These are phyloP conservation scores for Rugonectria rugulosa DNA, from an alignment of 2,329 filamentous ascomycete genomes.

Conservation along the genomic window DNA sequence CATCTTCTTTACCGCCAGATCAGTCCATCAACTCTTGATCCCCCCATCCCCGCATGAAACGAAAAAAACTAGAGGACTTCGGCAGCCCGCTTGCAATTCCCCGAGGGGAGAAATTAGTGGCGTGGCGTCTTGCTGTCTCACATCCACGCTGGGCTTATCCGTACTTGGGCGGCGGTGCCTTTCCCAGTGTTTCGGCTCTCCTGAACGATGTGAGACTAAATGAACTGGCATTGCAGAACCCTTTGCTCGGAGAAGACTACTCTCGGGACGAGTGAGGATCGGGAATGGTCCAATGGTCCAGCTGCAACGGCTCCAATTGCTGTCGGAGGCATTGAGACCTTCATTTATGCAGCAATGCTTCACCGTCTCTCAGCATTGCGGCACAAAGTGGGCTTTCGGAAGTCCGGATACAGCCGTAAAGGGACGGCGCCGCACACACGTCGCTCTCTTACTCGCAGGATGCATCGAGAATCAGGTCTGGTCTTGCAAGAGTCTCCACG, in stretches of 20 bases:
- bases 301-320: neutral
- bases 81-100: too few relatives aligned
- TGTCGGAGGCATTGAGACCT: conserved; percentile 2
- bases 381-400: conserved; percentile 4
- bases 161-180: too few relatives aligned
- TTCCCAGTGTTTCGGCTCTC: too few relatives aligned
- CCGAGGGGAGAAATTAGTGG: conserved; percentile 21
- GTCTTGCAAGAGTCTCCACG: neutral
- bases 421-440: conserved; percentile 22
- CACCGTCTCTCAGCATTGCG: conserved; percentile 27
- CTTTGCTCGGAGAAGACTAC: too few relatives aligned
- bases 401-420: conserved; percentile 19
- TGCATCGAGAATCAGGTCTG: neutral
- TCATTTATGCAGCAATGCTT: conserved; percentile 8
- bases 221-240: too few relatives aligned
- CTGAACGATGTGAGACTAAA: too few relatives aligned
- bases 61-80: neutral
- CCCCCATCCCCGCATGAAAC: neutral
- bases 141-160: too few relatives aligned
- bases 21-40: neutral
- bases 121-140: conserved; percentile 23
- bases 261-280: too few relatives aligned
- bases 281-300: too few relatives aligned
- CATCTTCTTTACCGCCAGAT: conserved; percentile 11
- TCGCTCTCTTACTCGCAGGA: conserved; percentile 13